Evolutionary conservation across 352 stramenopile species (phyloP), one percentile per base, ranked within the genome.

Genomic region (Thalassiosira mediterranea): DNA sequence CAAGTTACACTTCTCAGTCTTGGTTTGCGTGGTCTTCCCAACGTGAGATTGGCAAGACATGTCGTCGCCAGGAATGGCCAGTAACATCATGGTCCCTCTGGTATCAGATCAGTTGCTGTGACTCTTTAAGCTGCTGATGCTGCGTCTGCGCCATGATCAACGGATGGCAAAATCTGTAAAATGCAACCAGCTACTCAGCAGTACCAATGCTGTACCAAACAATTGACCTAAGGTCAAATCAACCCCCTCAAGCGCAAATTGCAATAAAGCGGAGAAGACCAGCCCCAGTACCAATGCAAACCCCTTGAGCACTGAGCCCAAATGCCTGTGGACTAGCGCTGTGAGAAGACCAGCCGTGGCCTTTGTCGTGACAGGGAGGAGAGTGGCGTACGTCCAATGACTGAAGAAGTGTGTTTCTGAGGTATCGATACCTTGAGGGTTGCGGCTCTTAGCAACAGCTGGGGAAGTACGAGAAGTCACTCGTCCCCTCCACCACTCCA

Each of bases 261-360:
- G 88, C 11, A 91, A 63, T 10, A 92, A 32, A 5, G 76, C 88
- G 26, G 68, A 84, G 29, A 93, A 63, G 17, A 91, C 63, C 28
- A 93, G 90, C 13, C 88, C 88, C 76, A 92, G 90, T 37, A 93
- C 91, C 0, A 93, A 58, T 29, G 84, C 86, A 83, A 93, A 93
- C 10, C 88, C 88, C 46, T 93, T 93, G 10, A 76, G 62, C 15
- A 92, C 86, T 3, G 71, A 86, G 17, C 88, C 88, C 4, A 82
- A 84, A 73, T 93, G 84, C 70, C 92, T 92, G 21, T 86, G 92
- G 3, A 93, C 88, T 19, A 93, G 69, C 44, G 86, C 88, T 8
- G 92, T 86, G 0, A 92, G 48, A 31, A 93, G 90, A 10, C 88
- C 88, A 28, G 86, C 88, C 4, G 81, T 61, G 19, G 81, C 65